Conservation (phyloP, 2,329 filamentous ascomycete genomes). For the Volutella citrinella region DNA sequence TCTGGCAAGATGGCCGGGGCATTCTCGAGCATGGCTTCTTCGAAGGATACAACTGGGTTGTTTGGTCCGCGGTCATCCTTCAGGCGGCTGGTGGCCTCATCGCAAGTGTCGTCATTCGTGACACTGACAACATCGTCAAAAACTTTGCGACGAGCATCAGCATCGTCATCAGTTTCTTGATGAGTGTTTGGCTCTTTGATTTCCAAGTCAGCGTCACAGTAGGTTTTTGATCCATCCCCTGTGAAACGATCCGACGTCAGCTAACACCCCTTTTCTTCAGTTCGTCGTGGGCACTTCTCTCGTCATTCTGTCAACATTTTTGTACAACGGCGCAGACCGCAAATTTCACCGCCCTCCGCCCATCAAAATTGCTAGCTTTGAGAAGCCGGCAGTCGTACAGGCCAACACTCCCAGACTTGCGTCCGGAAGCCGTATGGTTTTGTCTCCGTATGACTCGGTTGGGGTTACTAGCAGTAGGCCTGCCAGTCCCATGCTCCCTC, state of each 20-base stretch:
- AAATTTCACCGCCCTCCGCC: conserved; percentile 56
- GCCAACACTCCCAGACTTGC: conserved; percentile 35
- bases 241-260: no score
- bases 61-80: conserved; percentile 80
- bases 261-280: conserved; percentile 42
- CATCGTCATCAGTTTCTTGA: conserved; percentile 81
- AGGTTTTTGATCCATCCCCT: conserved; percentile 35
- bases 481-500: conserved; percentile 41
- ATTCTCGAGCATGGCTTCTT: conserved; percentile 89
- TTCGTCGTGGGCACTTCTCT: conserved; percentile 77
- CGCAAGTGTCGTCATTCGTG: conserved; percentile 44
- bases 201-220: conserved; percentile 71
- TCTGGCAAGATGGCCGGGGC: conserved; percentile 81
- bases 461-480: conserved; percentile 46
- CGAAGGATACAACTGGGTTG: conserved; percentile 87
- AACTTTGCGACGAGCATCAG: conserved; percentile 93
- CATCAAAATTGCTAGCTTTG: conserved; percentile 69
- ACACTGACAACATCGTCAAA: conserved; percentile 73
- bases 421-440: conserved; percentile 31
- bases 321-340: conserved; percentile 71
- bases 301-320: conserved; percentile 78
- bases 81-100: conserved; percentile 84
- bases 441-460: conserved; percentile 41
- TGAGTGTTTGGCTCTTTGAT: conserved; percentile 82
- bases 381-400: conserved; percentile 66